Evolutionary conservation across 768 basidiomycete species (phyloP), one percentile per base, ranked within the genome.

Genomic region (Trametes cubensis): DNA sequence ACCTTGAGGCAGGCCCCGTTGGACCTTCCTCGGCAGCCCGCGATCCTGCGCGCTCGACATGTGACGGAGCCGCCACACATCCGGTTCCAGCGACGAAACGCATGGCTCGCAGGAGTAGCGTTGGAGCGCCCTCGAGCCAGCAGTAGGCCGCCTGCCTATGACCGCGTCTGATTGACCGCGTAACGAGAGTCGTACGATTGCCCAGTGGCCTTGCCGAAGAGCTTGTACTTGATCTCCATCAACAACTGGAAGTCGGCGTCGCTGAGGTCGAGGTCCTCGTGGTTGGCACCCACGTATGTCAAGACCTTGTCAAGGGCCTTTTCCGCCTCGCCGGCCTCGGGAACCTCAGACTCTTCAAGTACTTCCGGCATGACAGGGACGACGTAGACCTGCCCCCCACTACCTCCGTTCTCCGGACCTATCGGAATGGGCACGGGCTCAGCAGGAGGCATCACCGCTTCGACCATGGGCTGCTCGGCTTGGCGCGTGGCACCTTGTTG

Each of bases 291-390:
- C 1, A 87, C 70, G 62, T 80, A 88, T 14, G 73, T 46, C 63
- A 87, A 77, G 59, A 88, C 75, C 64, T 75, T 82, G 69, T 83
- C 79, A 55, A 87, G 71, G 25, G 84, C 81, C 11, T 79, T 78
- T 52, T 87, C 82, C 2, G 81, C 85, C 52, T 85, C 81, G 0
- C 72, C 68, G n/a, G 80, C 68, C 51, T 80, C 77, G 20, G 82
- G 79, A 28, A 61, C 17, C 17, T 50, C 51, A 2, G 18, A 34
- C 17, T 48, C 52, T 8, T 57, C 50, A 20, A 56, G 44, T 20
- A 56, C 21, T 38, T 52, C 56, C n/a, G 62, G 62, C 58, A 62
- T 52, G 23, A 48, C 54, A 39, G 65, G 61, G 26, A 41, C 30
- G 25, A 61, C 50, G 44, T 51, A 60, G 28, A 60, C 58, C 38